Evolutionary conservation across 306 rosid genomes (phyloP).

Genomic region (Cercis canadensis): DNA sequence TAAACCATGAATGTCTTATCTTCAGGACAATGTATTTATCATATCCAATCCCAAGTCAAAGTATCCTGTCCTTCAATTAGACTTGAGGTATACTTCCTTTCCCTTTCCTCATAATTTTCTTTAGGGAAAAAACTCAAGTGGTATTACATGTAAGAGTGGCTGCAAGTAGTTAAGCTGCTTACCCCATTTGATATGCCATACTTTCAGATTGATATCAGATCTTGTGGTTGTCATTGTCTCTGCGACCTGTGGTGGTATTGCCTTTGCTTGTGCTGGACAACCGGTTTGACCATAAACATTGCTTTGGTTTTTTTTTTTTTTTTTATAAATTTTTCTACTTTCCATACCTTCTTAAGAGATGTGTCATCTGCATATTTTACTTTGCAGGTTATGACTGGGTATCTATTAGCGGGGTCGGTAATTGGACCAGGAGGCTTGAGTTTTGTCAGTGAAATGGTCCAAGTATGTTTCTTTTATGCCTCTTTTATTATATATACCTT

Average conservation of each 20-base stretch:
- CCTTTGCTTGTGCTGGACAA: slow-evolving; percentile 98
- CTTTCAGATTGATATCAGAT: slow-evolving; percentile 88
- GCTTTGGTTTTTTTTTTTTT: slow-evolving; percentile 11
- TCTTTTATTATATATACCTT: slow-evolving; percentile 10
- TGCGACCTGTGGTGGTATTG: slow-evolving; percentile 98
- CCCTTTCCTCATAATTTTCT: slow-evolving; percentile 17
- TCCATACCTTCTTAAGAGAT: slow-evolving; percentile 17
- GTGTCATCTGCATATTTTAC: slow-evolving; percentile 31
- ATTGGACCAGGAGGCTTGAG: slow-evolving; percentile 97
- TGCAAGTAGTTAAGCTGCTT: slow-evolving; percentile 41
- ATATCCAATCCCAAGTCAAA: slow-evolving; percentile 91
- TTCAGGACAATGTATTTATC: slow-evolving; percentile 91
- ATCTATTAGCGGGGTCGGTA: slow-evolving; percentile 88
- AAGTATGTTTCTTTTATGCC: slow-evolving; percentile 63
- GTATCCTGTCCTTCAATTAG: slow-evolving; percentile 91
- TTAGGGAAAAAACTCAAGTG: neutral
- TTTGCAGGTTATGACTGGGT: slow-evolving; percentile 88
- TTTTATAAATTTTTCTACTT: slow-evolving; percentile 31
- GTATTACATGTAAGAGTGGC: slow-evolving; percentile 32
- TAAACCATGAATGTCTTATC: slow-evolving; percentile 26
- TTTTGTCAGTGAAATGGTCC: slow-evolving; percentile 98
- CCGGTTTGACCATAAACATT: slow-evolving; percentile 70
- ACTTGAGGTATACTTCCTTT: slow-evolving; percentile 65
- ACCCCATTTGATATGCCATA: slow-evolving; percentile 38
- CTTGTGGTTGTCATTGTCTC: slow-evolving; percentile 95